Base-by-base conservation (phyloP, 2,329 filamentous ascomycete species). In the Fusarium solani-melongenae region DNA sequence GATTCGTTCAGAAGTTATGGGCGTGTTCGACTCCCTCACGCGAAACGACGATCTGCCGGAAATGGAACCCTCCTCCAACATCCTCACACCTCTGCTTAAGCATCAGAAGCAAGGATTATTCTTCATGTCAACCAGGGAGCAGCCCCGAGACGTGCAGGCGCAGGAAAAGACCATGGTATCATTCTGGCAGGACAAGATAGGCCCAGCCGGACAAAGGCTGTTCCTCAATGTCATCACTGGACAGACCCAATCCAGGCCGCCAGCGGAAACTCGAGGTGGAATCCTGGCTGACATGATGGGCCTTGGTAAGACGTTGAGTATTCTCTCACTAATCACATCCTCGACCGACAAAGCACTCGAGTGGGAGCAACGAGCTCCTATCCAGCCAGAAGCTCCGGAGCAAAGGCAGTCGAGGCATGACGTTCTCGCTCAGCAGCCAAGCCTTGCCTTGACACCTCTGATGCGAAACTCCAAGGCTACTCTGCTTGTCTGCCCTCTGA, bases 51-150 rank as follows among this genome's bases (percentile, higher is more conserved):
- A 94, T 68, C 84, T 98, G 8, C 93, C 93, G 0, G 89, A 92
- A 73, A 91, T 92, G 84, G 91, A 96, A 5, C 88, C 94, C 0
- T 87, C 90, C 62, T 72, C 83, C 3, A 82, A 85, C 8, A 88
- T 96, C 62, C 87, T 88, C 64, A 95, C 92, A 0, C 86, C 90
- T 31, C 84, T 98, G 20, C 90, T 98, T 46, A 88, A 88, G 66
- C 96, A 98, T 82, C 96, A 98, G 81, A 96, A 94, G 81, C 95
- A 98, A 82, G 96, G 93, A 0, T 87, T 98, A 0, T 90, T 92
- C 80, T 98, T 98, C 80, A 94, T 98, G 92, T 90, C 87, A 11
- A 89, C 89, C 22, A 93, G 94, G 71, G 96, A 98, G 82, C 89
- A 90, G 57, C 88, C 90, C 1, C 86, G 89, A 14, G 85, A 86